A percentile compares a stretch with the other conserved stretches of the same genome.
phyloP scores from a whole-genome alignment of 768 basidiomycete genomes.

The Lyophyllum semitale region DNA sequence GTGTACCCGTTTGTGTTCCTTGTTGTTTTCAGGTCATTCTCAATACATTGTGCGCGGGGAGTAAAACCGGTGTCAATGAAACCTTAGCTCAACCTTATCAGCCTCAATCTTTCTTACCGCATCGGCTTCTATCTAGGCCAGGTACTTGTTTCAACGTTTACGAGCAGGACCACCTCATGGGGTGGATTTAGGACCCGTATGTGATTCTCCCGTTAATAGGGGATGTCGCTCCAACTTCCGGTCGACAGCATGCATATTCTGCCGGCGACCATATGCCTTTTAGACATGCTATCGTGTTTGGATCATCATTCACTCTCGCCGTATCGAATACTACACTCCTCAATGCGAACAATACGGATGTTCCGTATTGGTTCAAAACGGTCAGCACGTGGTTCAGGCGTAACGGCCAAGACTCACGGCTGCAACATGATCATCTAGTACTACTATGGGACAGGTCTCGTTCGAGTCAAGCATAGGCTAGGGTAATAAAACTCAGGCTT shows the following conservation, averaged over 20 bases:
- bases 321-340: slow-evolving; percentile 42
- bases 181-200: too few relatives aligned
- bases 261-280: neutral
- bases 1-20: neutral
- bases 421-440: too few relatives aligned
- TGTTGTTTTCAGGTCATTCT: neutral
- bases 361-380: slow-evolving; percentile 45
- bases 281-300: neutral
- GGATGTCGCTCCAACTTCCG: too few relatives aligned
- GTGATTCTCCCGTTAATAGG: too few relatives aligned
- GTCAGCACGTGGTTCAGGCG: slow-evolving; percentile 19
- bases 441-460: too few relatives aligned
- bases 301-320: slow-evolving; percentile 51
- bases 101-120: too few relatives aligned
- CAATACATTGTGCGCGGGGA: neutral
- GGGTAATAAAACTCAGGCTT: too few relatives aligned
- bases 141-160: too few relatives aligned
- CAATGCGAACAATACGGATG: slow-evolving; percentile 47
- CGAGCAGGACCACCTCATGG: too few relatives aligned
- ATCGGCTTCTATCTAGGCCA: too few relatives aligned
- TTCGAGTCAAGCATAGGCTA: too few relatives aligned
- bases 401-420: too few relatives aligned
- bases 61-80: neutral
- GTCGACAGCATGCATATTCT: neutral
- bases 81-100: neutral